phyloP scores from a whole-genome alignment of 495 filamentous ascomycete species.

The Trichoderma virens region DNA sequence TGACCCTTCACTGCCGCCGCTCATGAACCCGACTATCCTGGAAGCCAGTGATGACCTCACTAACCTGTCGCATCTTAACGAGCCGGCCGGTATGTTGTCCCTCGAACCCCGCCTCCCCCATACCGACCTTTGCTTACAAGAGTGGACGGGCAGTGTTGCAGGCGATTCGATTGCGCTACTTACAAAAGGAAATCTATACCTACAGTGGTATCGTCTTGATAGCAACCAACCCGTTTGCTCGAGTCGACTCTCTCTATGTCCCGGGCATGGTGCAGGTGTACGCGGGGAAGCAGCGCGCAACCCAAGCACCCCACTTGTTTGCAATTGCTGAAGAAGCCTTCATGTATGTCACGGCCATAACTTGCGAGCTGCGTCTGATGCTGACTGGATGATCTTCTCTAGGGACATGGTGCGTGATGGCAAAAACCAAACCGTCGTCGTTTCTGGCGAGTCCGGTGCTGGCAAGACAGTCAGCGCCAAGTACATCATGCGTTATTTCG shows the following conservation, averaged over 20 bases:
- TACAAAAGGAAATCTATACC: slow-evolving; percentile 99
- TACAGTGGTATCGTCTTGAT: slow-evolving; percentile 99
- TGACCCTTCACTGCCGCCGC: slow-evolving; percentile 72
- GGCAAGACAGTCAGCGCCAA: slow-evolving; percentile 99
- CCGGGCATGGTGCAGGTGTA: slow-evolving; percentile 99
- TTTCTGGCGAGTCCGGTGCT: slow-evolving; percentile 96
- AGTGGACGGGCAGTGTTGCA: slow-evolving; percentile 65
- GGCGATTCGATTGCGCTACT: slow-evolving; percentile 95
- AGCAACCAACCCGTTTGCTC: slow-evolving; percentile 95
- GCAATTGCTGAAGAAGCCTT: slow-evolving; percentile 99
- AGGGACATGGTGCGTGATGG: slow-evolving; percentile 96
- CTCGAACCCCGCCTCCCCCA: background rate
- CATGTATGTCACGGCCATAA: slow-evolving; percentile 54
- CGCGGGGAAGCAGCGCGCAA: slow-evolving; percentile 91
- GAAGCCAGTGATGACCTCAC: slow-evolving; percentile 98
- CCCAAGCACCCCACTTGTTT: slow-evolving; percentile 95
- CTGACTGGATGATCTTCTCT: slow-evolving; percentile 9
- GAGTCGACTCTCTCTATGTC: slow-evolving; percentile 96
- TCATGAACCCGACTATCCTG: slow-evolving; percentile 98
- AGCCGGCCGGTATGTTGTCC: slow-evolving; percentile 74
- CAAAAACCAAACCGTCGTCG: slow-evolving; percentile 97
- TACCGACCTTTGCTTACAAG: slow-evolving; percentile 26
- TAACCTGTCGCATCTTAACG: slow-evolving; percentile 95
- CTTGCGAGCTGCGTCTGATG: background rate
- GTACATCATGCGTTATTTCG: slow-evolving; percentile 99